Evolutionary conservation across 352 stramenopile genomes (phyloP), one percentile per base, ranked within the genome.

Genomic region (Phytophthora agathidicida): DNA sequence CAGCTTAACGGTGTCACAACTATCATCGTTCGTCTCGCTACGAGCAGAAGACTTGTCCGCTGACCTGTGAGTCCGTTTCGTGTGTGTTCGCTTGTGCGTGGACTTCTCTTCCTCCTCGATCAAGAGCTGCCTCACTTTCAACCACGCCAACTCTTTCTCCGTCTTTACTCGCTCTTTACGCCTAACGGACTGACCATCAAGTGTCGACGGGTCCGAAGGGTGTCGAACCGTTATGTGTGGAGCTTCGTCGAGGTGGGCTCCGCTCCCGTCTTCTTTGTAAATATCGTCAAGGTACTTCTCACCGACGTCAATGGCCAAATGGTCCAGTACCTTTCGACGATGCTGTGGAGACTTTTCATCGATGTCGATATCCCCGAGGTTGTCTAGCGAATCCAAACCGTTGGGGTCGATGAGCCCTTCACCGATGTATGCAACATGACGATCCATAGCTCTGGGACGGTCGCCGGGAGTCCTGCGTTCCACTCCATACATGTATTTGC

Each of bases 211-310:
- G n/a, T n/a, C n/a, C n/a, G n/a, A n/a, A n/a, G n/a, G n/a, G n/a
- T 41, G 13, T 52, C 22, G 37, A 31, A 45, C 20, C 4, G 13
- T 5, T 30, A 45, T 16, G 37, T n/a, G 30, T 36, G 17, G 26
- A 22, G 4, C 44, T 3, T 17, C 41, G 16, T 46, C 41, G 13
- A 41, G 14, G 35, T 52, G 30, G 5, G 62, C 51, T 9, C 22
- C 38, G 20, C 47, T 54, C 8, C 55, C 55, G 7, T 88, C 73
- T 2, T 86, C 70, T 41, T 73, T 46, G 61, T 89, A 91, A 27
- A 88, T 71, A 33, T 71, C 77, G 16, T 91, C 64, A 5, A 91
- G 50, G 59, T 88, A 90, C 17, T 70, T 69, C 48, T 90, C 80
- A 9, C 72, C 71, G 11, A 81, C 58, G 42, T 90, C 77, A 24